Evolutionary conservation across 371 early-diverging fungal genomes (phyloP).

Genomic region (Sporodiniella umbellata): DNA sequence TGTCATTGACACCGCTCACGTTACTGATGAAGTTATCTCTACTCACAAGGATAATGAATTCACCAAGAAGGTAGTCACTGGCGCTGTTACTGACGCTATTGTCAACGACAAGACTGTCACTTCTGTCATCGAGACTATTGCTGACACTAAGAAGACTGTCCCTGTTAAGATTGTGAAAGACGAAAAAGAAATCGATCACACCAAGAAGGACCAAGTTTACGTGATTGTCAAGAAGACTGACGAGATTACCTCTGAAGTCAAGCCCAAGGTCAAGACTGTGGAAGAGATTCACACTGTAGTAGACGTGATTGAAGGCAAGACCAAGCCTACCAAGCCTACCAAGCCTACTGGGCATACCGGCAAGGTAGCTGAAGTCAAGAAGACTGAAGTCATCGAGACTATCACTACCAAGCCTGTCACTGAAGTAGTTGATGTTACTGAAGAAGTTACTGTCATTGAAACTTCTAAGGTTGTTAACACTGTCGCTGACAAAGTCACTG

Average conservation of each 20-base stretch:
- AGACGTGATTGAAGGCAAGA: background rate
- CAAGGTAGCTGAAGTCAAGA: background rate
- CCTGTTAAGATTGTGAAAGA: background rate
- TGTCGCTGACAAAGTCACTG: background rate
- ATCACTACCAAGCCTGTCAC: background rate
- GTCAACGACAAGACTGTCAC: background rate
- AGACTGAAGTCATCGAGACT: background rate
- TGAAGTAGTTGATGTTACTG: background rate
- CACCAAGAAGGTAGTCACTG: background rate
- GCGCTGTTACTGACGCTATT: background rate
- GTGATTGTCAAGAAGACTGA: background rate
- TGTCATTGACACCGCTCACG: background rate
- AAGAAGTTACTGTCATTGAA: background rate
- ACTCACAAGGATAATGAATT: background rate
- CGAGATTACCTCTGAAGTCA: slow-evolving; percentile 1
- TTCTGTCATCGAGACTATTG: background rate
- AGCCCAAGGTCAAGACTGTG: too few relatives aligned
- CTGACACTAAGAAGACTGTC: background rate
- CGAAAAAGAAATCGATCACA: slow-evolving; percentile 2
- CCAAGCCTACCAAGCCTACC: background rate
- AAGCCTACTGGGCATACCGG: background rate
- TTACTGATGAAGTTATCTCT: background rate
- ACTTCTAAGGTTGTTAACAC: background rate
- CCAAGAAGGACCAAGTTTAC: too few relatives aligned
- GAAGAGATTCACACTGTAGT: too few relatives aligned